Base-by-base conservation (phyloP, 805 yeast genomes). In the Lipomyces japonicus region DNA sequence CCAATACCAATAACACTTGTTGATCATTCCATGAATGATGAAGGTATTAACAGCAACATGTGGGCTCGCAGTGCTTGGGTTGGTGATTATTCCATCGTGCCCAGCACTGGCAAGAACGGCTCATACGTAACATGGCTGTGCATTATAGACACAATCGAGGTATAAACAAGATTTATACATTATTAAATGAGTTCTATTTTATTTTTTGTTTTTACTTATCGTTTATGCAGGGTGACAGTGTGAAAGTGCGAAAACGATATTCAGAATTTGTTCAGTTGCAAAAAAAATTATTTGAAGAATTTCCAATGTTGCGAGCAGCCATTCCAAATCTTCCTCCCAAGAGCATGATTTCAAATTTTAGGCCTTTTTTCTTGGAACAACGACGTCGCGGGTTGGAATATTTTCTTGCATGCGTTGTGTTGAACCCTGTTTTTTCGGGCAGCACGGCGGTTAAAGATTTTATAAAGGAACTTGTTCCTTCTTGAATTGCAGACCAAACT, bases 181-280 rank as follows among this genome's bases (percentile, higher is more conserved):
- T n/a, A n/a, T n/a, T n/a, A n/a, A n/a, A n/a, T n/a, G n/a, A n/a
- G 4, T 7, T 37, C n/a, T 10, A 22, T 7, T 3, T 6, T 25
- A 41, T 10, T 12, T 4, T 23, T 14, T 14, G 25, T 23, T 18
- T 32, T 28, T 44, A 18, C 26, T 16, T 37, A 41, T 22, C 23
- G 10, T 38, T 21, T 14, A 21, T 25, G 23, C 23, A 23, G 30
- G n/a, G 14, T 21, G 10, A 2, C 72, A n/a, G n/a, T n/a, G n/a
- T 84, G 18, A 63, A 68, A 39, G 60, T 79, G 3, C 76, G 79
- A 62, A 79, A 77, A 62, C 64, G 95, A 34, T 86, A 83, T 65
- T 75, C 79, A 31, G 91, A 86, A 39, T 77, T 86, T 53, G 81
- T 68, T 35, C 54, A 50, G 28, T 70, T 86, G 31, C 71, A 82